Percentiles rank a stretch among this genome's conserved stretches.
Conservation (phyloP, 352 stramenopile species). For the Phytopythium oedochilum region DNA sequence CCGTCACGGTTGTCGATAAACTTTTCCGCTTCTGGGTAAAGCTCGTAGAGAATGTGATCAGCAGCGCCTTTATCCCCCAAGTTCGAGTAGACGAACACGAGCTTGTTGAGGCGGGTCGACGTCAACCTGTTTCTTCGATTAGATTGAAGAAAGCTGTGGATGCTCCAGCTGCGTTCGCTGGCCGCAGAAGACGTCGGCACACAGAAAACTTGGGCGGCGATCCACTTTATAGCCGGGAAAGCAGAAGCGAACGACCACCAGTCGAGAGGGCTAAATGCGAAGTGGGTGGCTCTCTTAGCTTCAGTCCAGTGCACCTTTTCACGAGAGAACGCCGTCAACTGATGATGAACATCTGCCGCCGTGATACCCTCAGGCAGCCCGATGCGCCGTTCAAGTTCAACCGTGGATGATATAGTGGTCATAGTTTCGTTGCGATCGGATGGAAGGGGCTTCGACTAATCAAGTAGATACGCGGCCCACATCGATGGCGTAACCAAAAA, state of each 20-base stretch:
- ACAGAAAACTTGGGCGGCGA: slow-evolving; percentile 5
- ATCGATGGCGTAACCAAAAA: too few relatives aligned
- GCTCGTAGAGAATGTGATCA: slow-evolving; percentile 5
- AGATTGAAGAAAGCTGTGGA: slow-evolving; percentile 11
- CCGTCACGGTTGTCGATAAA: background rate
- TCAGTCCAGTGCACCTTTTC: background rate
- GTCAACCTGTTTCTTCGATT: slow-evolving; percentile 8
- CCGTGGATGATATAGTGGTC: slow-evolving; percentile 1
- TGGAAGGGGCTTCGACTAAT: background rate
- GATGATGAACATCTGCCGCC: background rate
- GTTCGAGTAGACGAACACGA: slow-evolving; percentile 11
- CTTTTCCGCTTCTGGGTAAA: slow-evolving; percentile 1
- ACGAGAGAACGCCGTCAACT: slow-evolving; percentile 2
- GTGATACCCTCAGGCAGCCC: background rate
- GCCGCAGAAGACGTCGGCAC: slow-evolving; percentile 11
- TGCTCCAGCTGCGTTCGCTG: slow-evolving; percentile 13
- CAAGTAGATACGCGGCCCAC: too few relatives aligned
- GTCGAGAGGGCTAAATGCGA: slow-evolving; percentile 5
- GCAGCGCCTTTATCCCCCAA: background rate
- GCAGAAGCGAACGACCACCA: slow-evolving; percentile 7
- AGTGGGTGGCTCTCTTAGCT: background rate
- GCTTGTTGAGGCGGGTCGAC: slow-evolving; percentile 7
- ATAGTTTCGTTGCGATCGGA: background rate
- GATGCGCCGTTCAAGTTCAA: background rate
- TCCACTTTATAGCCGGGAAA: background rate